Percentiles rank a stretch among this genome's conserved stretches.
Conservation (phyloP, 1,139 yeast species). For the Hyphopichia burtonii region DNA sequence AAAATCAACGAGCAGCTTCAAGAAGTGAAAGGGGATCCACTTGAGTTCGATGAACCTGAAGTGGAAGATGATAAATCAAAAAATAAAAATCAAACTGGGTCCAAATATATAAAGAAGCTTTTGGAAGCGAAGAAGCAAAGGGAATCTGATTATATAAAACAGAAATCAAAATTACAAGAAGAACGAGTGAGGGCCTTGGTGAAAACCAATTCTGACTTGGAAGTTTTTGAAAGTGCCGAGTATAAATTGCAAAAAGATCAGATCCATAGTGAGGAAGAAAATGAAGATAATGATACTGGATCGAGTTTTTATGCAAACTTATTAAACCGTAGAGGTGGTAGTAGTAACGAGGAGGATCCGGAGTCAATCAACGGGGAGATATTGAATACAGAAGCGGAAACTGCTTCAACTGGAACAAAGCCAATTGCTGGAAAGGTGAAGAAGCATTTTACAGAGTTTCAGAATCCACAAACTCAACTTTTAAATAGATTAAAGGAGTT, state of each 20-base stretch:
- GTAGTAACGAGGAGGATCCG: neutral
- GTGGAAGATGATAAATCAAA: neutral
- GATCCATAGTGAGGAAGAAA: too few species aligned
- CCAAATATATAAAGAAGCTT: slow-evolving; percentile 9
- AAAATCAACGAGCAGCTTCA: neutral
- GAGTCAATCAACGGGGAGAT: too few species aligned
- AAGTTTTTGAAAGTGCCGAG: slow-evolving; percentile 11
- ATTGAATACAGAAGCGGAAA: too few species aligned
- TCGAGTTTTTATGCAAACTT: neutral
- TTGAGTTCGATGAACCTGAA: neutral
- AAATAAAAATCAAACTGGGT: neutral
- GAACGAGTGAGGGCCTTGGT: neutral
- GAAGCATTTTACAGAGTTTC: too few species aligned
- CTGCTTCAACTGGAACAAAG: too few species aligned
- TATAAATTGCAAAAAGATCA: slow-evolving; percentile 4
- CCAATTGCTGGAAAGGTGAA: too few species aligned
- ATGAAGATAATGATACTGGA: neutral
- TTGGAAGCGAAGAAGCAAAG: slow-evolving; percentile 9
- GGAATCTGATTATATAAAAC: slow-evolving; percentile 6
- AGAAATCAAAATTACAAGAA: slow-evolving; percentile 2
- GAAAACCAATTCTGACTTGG: slow-evolving; percentile 4
- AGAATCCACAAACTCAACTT: slow-evolving; percentile 2
- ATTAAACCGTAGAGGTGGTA: neutral
- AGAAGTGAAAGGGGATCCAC: neutral
- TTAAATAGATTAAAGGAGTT: slow-evolving; percentile 2